Percentiles rank a stretch among this genome's conserved stretches.
Evolutionary conservation across 1,139 yeast genomes (phyloP).

Genomic region (Protomyces pachydermus): DNA sequence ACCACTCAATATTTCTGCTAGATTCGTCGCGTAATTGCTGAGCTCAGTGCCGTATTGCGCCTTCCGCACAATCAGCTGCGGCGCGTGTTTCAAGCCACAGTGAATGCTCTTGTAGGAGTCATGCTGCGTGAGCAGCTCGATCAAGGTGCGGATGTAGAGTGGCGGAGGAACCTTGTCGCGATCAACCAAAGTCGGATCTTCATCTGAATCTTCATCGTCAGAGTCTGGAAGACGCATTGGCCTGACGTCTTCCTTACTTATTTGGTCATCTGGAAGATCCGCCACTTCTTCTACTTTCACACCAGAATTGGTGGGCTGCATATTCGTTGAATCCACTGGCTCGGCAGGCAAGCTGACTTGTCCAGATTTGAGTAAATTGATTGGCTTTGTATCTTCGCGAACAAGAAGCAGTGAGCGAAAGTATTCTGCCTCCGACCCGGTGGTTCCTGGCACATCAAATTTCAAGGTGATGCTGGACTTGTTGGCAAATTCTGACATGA

Average conservation of each 20-base stretch:
- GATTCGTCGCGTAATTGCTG: slow-evolving; percentile 4
- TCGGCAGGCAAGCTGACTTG: slow-evolving; percentile 5
- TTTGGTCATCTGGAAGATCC: slow-evolving; percentile 5
- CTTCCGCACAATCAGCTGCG: slow-evolving; percentile 6
- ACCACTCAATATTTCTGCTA: slow-evolving; percentile 16
- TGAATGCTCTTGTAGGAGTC: slow-evolving; percentile 7
- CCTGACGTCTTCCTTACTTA: neutral
- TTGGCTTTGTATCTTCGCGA: neutral
- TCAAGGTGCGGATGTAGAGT: slow-evolving; percentile 12
- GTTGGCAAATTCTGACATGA: slow-evolving; percentile 4
- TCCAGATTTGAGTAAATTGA: neutral
- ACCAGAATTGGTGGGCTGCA: neutral
- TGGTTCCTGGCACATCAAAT: slow-evolving; percentile 16
- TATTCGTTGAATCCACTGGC: neutral
- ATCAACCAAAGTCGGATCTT: slow-evolving; percentile 20
- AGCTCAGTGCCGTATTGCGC: slow-evolving; percentile 17
- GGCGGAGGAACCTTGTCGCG: slow-evolving; percentile 19
- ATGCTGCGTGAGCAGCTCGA: slow-evolving; percentile 11
- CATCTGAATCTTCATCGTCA: slow-evolving; percentile 26
- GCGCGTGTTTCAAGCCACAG: slow-evolving; percentile 5
- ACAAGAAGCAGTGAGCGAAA: slow-evolving; percentile 8
- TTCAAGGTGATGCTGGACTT: neutral
- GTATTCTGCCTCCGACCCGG: slow-evolving; percentile 6
- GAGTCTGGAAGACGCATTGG: slow-evolving; percentile 21
- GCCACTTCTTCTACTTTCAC: neutral